Base-by-base conservation (phyloP, 495 filamentous ascomycete genomes). In the Cercophora sp. region DNA sequence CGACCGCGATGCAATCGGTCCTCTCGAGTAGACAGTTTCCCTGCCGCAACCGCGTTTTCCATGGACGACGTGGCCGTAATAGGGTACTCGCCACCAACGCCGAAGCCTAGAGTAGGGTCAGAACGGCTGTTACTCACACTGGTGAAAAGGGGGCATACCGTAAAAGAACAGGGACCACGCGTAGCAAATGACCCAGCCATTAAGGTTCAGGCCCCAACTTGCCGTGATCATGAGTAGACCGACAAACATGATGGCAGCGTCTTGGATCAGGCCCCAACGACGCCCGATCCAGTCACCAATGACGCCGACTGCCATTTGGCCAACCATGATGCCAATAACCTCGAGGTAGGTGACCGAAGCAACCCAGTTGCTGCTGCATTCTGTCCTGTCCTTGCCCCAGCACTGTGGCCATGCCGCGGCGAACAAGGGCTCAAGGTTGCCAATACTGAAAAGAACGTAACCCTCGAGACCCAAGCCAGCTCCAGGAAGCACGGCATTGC, bases 51-150 rank as follows among this genome's bases (percentile, higher is more conserved):
- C 10, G 88, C 86, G 60, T 91, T 91, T 66, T 96, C 91, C 87
- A 96, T 95, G 48, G 89, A 89, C 18, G 86, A 88, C n/a, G 90
- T 95, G 4, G 91, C 91, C 18, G 91, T 95, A 78, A 95, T 96
- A 31, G 91, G 91, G 65, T 96, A 96, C 70, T 95, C 91, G 46
- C 90, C 91, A 67, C 90, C 91, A 48, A 96, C 90, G 61, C 91
- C 91, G 55, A 95, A 79, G 55, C 71, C 72, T 75, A 19, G n/a
- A 39, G 19, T 47, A 26, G 10, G n/a, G n/a, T n/a, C n/a, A n/a
- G n/a, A n/a, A n/a, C n/a, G n/a, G n/a, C n/a, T n/a, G n/a, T n/a
- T n/a, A n/a, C n/a, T n/a, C n/a, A n/a, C n/a, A n/a, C n/a, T n/a
- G n/a, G n/a, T n/a, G n/a, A n/a, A n/a, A n/a, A n/a, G n/a, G n/a